Evolutionary conservation across 2,329 filamentous ascomycete genomes (phyloP).

Genomic region (Sarocladiaceae sp.): DNA sequence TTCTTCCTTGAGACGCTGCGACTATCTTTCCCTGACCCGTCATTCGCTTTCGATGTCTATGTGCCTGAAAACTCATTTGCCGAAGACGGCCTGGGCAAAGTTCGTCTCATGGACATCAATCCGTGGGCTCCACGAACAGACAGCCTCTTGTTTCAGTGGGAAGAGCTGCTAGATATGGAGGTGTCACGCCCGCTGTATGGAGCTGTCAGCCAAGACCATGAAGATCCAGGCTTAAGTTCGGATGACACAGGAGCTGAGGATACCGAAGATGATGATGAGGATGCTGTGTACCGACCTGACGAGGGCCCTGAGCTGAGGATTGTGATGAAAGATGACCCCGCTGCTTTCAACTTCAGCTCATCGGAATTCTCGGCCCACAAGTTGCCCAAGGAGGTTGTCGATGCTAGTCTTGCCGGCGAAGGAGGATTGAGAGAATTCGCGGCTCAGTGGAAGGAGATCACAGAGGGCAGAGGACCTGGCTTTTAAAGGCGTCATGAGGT

Average conservation of each 20-base stretch:
- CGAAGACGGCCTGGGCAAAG: slow-evolving; percentile 58
- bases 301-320: slow-evolving; percentile 74
- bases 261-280: slow-evolving; percentile 7
- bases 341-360: slow-evolving; percentile 79
- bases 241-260: slow-evolving; percentile 33
- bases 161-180: slow-evolving; percentile 71
- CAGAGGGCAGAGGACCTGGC: slow-evolving; percentile 31
- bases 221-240: slow-evolving; percentile 23
- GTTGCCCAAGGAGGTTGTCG: slow-evolving; percentile 85
- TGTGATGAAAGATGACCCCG: slow-evolving; percentile 76
- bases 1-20: slow-evolving; percentile 74
- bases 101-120: slow-evolving; percentile 90
- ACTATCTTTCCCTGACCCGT: slow-evolving; percentile 73
- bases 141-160: slow-evolving; percentile 81
- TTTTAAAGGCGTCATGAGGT: slow-evolving; percentile 38
- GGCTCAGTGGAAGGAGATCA: slow-evolving; percentile 62
- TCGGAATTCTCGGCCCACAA: slow-evolving; percentile 94
- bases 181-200: slow-evolving; percentile 54
- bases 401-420: slow-evolving; percentile 59
- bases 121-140: slow-evolving; percentile 90
- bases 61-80: slow-evolving; percentile 60
- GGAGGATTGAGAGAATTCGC: slow-evolving; percentile 78
- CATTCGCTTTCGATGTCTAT: slow-evolving; percentile 90
- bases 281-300: slow-evolving; percentile 43
- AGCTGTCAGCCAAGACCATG: slow-evolving; percentile 21